These are phyloP conservation scores for Salix arbutifolia DNA, from an alignment of 345 rosid genomes.

Conservation along the genomic window DNA sequence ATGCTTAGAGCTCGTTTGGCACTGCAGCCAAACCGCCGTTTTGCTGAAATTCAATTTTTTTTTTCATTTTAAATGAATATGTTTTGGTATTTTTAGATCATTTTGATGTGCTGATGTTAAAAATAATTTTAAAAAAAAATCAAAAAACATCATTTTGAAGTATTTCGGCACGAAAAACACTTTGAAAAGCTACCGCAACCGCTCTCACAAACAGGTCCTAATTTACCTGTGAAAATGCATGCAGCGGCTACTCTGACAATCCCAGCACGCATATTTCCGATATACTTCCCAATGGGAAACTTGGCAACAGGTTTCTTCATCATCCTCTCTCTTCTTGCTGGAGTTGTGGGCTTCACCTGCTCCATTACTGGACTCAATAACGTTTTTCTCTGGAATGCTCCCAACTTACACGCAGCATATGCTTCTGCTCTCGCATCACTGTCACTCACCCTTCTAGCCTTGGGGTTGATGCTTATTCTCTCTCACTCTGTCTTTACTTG, in stretches of 20 bases:
- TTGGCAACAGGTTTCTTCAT: constrained; percentile 77
- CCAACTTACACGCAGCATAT: constrained; percentile 62
- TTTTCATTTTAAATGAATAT: too few species aligned
- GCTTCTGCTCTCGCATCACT: constrained; percentile 59
- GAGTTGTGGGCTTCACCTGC: constrained; percentile 68
- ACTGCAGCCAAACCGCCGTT: too few species aligned
- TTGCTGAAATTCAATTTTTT: too few species aligned
- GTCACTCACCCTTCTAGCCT: constrained; percentile 69
- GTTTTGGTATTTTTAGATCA: too few species aligned
- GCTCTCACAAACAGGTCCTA: too few species aligned
- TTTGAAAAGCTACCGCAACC: too few species aligned
- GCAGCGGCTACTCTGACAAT: constrained; percentile 63
- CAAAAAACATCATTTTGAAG: too few species aligned
- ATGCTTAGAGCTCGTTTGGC: too few species aligned
- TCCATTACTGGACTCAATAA: constrained; percentile 56
- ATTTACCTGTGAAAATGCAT: not conserved
- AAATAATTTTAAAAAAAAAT: too few species aligned
- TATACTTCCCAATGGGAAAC: constrained; percentile 79
- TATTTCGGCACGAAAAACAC: too few species aligned
- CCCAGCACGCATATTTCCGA: constrained; percentile 77
- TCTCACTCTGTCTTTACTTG: not conserved
- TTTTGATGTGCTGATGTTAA: too few species aligned
- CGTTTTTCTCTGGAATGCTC: constrained; percentile 38
- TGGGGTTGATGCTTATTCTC: constrained; percentile 48
- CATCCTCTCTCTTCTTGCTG: constrained; percentile 66